Conservation (phyloP, 345 rosid genomes). For the Litchi chinensis region DNA sequence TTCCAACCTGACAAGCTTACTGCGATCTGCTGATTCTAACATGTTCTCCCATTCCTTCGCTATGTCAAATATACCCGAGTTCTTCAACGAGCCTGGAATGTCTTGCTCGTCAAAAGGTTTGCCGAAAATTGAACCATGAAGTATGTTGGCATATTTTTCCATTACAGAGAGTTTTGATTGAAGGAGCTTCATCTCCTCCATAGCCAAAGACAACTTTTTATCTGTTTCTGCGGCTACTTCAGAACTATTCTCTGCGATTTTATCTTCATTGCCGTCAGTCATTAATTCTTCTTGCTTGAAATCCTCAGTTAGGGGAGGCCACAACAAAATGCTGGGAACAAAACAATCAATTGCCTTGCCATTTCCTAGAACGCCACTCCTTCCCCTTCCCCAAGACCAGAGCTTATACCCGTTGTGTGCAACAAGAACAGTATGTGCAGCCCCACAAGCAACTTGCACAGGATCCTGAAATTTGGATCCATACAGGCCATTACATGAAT, state of each 20-base stretch:
- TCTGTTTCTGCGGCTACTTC: conserved; percentile 35
- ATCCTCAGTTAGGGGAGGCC: conserved; percentile 61
- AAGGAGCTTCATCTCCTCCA: conserved; percentile 72
- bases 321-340: conserved; percentile 50
- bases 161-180: conserved; percentile 59
- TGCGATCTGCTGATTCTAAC: conserved; percentile 70
- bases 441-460: conserved; percentile 75
- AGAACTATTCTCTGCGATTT: conserved; percentile 31
- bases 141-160: conserved; percentile 79
- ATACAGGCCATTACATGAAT: conserved; percentile 31
- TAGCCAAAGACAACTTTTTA: conserved; percentile 48
- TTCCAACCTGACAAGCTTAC: conserved; percentile 73
- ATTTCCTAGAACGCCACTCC: conserved; percentile 85
- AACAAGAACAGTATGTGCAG: conserved; percentile 86
- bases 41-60: conserved; percentile 79
- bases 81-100: conserved; percentile 54
- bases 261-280: conserved; percentile 12
- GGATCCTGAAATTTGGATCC: conserved; percentile 61
- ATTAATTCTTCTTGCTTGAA: conserved; percentile 38
- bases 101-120: conserved; percentile 74
- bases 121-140: conserved; percentile 80
- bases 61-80: conserved; percentile 57
- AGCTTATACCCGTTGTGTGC: conserved; percentile 70
- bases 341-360: conserved; percentile 52
- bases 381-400: conserved; percentile 97